A percentile compares a stretch with the other conserved stretches of the same genome.
Conservation (phyloP, 2,329 filamentous ascomycete species). For the Microsporum canis region DNA sequence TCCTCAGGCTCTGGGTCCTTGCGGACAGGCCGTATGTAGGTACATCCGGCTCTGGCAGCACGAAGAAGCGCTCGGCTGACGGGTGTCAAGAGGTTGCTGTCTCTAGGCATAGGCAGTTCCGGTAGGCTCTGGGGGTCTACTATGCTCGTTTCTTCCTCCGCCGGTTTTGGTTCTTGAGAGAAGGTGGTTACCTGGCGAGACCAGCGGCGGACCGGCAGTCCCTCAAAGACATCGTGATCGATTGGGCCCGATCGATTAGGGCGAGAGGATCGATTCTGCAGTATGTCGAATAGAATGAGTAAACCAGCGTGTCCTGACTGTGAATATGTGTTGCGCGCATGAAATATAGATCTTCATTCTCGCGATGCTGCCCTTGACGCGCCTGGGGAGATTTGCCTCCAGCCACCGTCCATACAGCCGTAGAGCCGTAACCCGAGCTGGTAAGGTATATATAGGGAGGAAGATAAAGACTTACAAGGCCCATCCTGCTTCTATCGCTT, state of each 20-base stretch:
- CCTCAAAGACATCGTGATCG: conserved; percentile 57
- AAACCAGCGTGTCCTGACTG: not conserved
- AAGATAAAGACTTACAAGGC: not conserved
- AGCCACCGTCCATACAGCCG: not conserved
- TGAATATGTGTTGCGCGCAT: not conserved
- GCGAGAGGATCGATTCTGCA: not conserved
- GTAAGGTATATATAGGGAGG: not conserved
- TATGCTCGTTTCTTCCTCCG: conserved; percentile 37
- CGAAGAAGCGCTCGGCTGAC: conserved; percentile 75
- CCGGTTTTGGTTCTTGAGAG: conserved; percentile 53
- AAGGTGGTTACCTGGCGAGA: conserved; percentile 59
- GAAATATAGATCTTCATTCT: not conserved
- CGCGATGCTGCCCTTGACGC: not conserved
- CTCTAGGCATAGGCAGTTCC: conserved; percentile 80
- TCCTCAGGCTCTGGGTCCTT: conserved; percentile 28
- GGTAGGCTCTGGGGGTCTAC: conserved; percentile 38
- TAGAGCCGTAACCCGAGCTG: not conserved
- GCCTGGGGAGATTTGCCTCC: not conserved
- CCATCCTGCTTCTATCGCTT: not conserved
- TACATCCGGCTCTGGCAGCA: conserved; percentile 62
- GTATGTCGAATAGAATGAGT: not conserved
- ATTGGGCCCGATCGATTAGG: conserved; percentile 35
- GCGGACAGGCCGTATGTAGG: conserved; percentile 59
- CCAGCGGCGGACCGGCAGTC: conserved; percentile 85
- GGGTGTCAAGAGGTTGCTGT: conserved; percentile 62